Evolutionary conservation across 352 stramenopile genomes (phyloP).

Genomic region (Halophytophthora polymorphica): DNA sequence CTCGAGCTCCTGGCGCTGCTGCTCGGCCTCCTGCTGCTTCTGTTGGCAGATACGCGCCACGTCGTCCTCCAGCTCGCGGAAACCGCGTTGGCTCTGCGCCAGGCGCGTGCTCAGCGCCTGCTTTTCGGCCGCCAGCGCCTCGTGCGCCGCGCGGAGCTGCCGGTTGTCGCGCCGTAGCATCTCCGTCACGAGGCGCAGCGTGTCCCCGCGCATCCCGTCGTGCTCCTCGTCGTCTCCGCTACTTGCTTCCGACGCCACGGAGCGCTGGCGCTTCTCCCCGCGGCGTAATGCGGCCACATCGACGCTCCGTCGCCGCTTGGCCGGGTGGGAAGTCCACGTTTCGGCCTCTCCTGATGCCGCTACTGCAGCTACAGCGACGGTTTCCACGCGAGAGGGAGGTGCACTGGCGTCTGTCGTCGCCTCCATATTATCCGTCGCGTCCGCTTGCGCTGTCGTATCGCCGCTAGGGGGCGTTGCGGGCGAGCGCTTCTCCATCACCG

Average conservation of each 20-base stretch:
- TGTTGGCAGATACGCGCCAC: slow-evolving; percentile 32
- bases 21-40: slow-evolving; percentile 31
- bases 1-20: slow-evolving; percentile 16
- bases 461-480: too few species aligned
- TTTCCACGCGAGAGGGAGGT: too few species aligned
- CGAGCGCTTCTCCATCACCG: too few species aligned
- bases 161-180: slow-evolving; percentile 36
- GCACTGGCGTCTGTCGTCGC: too few species aligned
- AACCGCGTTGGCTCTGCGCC: slow-evolving; percentile 16
- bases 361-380: too few species aligned
- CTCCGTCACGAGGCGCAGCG: slow-evolving; percentile 38
- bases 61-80: slow-evolving; percentile 37
- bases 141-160: slow-evolving; percentile 21
- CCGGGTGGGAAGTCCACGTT: background rate
- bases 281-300: too few species aligned
- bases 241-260: background rate
- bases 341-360: too few species aligned
- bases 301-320: background rate
- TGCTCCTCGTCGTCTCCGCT: background rate
- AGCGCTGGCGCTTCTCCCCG: too few species aligned
- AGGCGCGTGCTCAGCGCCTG: slow-evolving; percentile 12
- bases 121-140: slow-evolving; percentile 18
- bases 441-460: too few species aligned
- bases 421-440: too few species aligned
- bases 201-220: slow-evolving; percentile 13